These are phyloP conservation scores for Cinchona pubescens DNA, from an alignment of 257 asterid genomes.

Conservation along the genomic window DNA sequence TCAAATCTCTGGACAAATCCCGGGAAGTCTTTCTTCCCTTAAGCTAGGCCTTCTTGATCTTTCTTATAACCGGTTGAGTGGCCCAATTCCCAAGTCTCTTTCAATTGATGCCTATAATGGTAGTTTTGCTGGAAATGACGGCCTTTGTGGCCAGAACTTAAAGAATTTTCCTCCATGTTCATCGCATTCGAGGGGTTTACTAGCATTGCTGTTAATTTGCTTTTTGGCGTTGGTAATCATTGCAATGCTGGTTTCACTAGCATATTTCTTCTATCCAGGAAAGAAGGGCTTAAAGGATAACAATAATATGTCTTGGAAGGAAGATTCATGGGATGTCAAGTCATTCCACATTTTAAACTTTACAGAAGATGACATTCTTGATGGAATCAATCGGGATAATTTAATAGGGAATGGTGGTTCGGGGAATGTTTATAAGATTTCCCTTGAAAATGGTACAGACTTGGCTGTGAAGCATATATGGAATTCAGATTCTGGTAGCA, in stretches of 20 bases:
- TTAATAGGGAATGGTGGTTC: slow-evolving; percentile 82
- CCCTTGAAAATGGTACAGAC: slow-evolving; percentile 40
- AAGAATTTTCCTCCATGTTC: slow-evolving; percentile 55
- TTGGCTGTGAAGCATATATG: slow-evolving; percentile 73
- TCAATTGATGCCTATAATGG: slow-evolving; percentile 55
- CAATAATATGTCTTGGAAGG: slow-evolving; percentile 49
- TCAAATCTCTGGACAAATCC: slow-evolving; percentile 70
- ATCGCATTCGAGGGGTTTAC: slow-evolving; percentile 23
- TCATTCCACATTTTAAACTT: slow-evolving; percentile 66
- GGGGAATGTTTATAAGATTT: slow-evolving; percentile 65
- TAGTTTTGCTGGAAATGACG: slow-evolving; percentile 63
- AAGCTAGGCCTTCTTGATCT: slow-evolving; percentile 70
- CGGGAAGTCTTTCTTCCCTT: slow-evolving; percentile 50
- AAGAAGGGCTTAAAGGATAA: slow-evolving; percentile 22
- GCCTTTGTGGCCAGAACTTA: slow-evolving; percentile 62
- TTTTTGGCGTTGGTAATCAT: slow-evolving; percentile 28
- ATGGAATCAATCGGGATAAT: slow-evolving; percentile 63
- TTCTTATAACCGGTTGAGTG: slow-evolving; percentile 56
- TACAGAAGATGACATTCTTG: slow-evolving; percentile 72
- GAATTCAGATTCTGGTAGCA: slow-evolving; percentile 34
- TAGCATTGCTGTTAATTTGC: slow-evolving; percentile 34
- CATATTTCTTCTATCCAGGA: slow-evolving; percentile 30
- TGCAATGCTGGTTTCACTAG: slow-evolving; percentile 35
- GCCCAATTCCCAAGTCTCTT: slow-evolving; percentile 61
- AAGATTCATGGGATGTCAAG: slow-evolving; percentile 65